Evolutionary conservation across 2,329 filamentous ascomycete species (phyloP), one percentile per base, ranked within the genome.

Genomic region (Exserohilum turcica): DNA sequence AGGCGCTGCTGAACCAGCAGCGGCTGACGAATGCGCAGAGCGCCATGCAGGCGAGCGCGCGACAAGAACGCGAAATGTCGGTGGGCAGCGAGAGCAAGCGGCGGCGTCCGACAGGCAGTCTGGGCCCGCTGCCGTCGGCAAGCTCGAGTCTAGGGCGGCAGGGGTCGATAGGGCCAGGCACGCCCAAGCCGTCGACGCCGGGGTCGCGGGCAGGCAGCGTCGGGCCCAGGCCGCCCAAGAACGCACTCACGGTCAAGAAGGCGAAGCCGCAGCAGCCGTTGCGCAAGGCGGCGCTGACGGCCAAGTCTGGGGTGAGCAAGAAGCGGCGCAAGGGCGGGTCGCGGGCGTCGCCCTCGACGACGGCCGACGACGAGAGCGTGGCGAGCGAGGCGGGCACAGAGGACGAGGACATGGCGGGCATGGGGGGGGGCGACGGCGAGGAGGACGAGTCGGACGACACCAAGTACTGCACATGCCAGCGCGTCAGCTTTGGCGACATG

Each of bases 401-500:
- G 46, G 72, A 74, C 53, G 79, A 80, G 78, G 80, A 47, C 80
- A 86, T 62, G 85, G 84, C 65, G 71, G 76, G 54, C 56, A 74
- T 62, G 76, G 84, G 65, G 6, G 66, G 61, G 3, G 68, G 60
- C 1, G 70, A 68, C 18, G 54, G 44, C 10, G 71, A 74, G 7
- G 88, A 91, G 43, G 88, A 91, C 50, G 88, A 87, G 36, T 87
- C 88, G 58, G 89, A 92, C 74, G 87, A 89, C 69, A 90, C 78
- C 52, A 79, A 91, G 73, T 94, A 94, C 76, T 94, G 90, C 76
- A 81, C 88, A 27, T 94, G 90, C 74, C 88, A 92, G 72, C 89
- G 89, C 65, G 88, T 92, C 61, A 91, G 88, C 74, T 92, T 90
- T 68, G 90, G 90, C 56, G 88, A 93, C 68, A 94, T 94, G 90